These are phyloP conservation scores for Mycena kentingensis DNA, from an alignment of 768 basidiomycete species.

Conservation along the genomic window DNA sequence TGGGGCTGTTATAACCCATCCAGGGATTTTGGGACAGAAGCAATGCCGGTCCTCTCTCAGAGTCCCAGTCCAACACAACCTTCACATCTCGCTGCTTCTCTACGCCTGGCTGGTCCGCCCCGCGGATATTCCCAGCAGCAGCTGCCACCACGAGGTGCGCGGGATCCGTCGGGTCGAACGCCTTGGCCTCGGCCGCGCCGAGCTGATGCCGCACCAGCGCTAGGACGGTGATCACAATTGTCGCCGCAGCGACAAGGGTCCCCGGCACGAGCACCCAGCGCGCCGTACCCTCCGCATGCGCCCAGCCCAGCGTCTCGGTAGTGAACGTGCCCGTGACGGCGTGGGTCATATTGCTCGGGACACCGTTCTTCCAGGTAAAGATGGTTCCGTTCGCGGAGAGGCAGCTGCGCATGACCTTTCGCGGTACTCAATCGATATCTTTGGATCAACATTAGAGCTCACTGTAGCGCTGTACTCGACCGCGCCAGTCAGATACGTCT, in stretches of 20 bases:
- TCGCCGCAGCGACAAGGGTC: not conserved
- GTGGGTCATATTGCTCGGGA: not conserved
- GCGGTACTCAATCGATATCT: too few species aligned
- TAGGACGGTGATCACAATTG: not conserved
- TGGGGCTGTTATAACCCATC: too few species aligned
- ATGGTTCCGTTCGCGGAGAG: not conserved
- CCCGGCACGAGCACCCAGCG: conserved; percentile 6
- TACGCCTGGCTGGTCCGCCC: not conserved
- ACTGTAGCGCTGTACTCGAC: too few species aligned
- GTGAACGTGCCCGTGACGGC: not conserved
- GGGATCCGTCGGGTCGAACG: conserved; percentile 4
- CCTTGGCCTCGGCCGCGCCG: not conserved
- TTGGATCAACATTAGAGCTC: too few species aligned
- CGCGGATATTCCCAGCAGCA: not conserved
- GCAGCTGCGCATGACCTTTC: not conserved
- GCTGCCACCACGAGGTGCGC: conserved; percentile 4
- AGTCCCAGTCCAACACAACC: not conserved
- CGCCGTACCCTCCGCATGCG: not conserved
- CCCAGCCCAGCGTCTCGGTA: conserved; percentile 3
- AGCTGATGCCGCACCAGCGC: not conserved
- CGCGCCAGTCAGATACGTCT: too few species aligned
- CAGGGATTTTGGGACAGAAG: too few species aligned
- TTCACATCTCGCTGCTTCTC: not conserved
- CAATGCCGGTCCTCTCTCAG: not conserved
- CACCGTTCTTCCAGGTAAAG: not conserved